Evolutionary conservation across 2,329 filamentous ascomycete species (phyloP), one percentile per base, ranked within the genome.

Genomic region (Rugonectria rugulosa): DNA sequence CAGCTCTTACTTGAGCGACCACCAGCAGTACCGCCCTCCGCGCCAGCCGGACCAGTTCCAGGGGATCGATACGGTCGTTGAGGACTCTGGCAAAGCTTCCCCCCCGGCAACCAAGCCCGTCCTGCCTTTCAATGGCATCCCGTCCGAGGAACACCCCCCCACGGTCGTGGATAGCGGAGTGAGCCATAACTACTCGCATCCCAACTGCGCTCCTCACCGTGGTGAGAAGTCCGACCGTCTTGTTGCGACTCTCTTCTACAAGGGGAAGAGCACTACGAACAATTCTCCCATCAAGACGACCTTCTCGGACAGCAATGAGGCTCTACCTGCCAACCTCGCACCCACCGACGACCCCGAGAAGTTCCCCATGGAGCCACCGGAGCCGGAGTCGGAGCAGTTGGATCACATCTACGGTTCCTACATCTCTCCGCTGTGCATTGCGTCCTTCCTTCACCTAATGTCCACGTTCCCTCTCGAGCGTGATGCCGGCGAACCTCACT

Each of bases 401-500:
- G 85, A 88, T 66, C 84, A 87, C 58, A 79, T 88, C 15, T 88
- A 88, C 64, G 86, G 86, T 59, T 86, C 83, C 17, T 86, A 86
- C 66, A 81, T 88, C 67, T 87, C 85, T 15, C 84, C 85, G 6
- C 77, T 88, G 57, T 88, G 86, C 73, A 81, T 87, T 59, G 85
- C 85, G 9, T 85, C 85, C 12, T 88, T 88, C 70, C 78, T 88
- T 19, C 84, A 88, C 67, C 80, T 88, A 57, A 87, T 88, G 80
- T 84, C 84, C 17, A 80, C 79, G 17, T 86, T 88, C 56, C 85
- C 85, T 11, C 75, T 83, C 17, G 80, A 81, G 1, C 71, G 74
- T 10, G 82, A 78, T 34, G 77, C 77, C n/a, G 73, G 75, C 34
- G 79, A 84, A 64, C 75, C 84, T 51, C 79, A 79, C 56, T 88